Conservation (phyloP, 352 stramenopile species). For the Globisporangium echinulatum region DNA sequence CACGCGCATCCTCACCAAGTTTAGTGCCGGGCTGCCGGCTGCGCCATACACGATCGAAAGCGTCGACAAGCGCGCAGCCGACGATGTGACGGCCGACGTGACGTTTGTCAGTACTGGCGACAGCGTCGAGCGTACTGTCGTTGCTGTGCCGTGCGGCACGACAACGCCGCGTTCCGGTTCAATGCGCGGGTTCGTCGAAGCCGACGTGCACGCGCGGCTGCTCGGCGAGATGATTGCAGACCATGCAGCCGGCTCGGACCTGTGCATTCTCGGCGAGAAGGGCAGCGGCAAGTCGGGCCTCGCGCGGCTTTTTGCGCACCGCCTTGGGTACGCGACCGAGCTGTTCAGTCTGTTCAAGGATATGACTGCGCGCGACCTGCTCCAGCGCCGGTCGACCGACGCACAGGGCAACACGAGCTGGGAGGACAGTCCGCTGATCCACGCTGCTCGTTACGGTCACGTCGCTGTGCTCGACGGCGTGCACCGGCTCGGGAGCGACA, state of each 20-base stretch:
- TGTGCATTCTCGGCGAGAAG: slow-evolving; percentile 78
- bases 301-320: slow-evolving; percentile 52
- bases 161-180: slow-evolving; percentile 16
- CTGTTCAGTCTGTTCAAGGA: slow-evolving; percentile 92
- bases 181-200: slow-evolving; percentile 56
- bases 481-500: slow-evolving; percentile 89
- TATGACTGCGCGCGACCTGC: slow-evolving; percentile 90
- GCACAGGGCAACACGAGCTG: slow-evolving; percentile 85
- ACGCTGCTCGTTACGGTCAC: slow-evolving; percentile 79
- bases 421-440: slow-evolving; percentile 89
- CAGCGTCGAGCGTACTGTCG: slow-evolving; percentile 9
- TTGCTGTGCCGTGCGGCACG: slow-evolving; percentile 40
- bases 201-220: slow-evolving; percentile 33
- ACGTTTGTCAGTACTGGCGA: slow-evolving; percentile 13
- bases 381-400: slow-evolving; percentile 87
- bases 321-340: slow-evolving; percentile 81
- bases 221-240: slow-evolving; percentile 76
- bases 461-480: slow-evolving; percentile 91
- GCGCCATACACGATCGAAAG: slow-evolving; percentile 29
- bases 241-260: slow-evolving; percentile 62
- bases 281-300: slow-evolving; percentile 82
- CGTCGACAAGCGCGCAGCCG: slow-evolving; percentile 22
- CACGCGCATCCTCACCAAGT: slow-evolving; percentile 49
- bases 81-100: slow-evolving; percentile 16
- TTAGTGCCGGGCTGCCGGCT: slow-evolving; percentile 18